Percentiles rank a stretch among this genome's conserved stretches.
Evolutionary conservation across 106 monocot genomes (phyloP).

Genomic region (Dactylorhiza incarnata): DNA sequence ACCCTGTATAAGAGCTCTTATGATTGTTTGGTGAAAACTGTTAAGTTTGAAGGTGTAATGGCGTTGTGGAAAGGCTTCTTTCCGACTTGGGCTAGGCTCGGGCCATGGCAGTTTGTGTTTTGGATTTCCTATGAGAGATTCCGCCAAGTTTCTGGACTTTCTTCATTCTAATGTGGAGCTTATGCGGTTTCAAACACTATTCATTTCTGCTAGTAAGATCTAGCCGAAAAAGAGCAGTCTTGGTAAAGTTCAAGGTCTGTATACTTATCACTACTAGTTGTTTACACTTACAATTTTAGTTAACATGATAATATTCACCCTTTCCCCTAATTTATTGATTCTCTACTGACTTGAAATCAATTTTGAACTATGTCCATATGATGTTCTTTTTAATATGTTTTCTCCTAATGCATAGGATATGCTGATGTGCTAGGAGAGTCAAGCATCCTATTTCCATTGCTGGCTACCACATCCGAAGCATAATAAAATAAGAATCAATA

Average conservation of each 20-base stretch:
- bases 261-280: neutral
- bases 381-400: neutral
- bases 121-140: conserved; percentile 86
- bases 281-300: neutral
- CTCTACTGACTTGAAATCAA: neutral
- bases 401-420: neutral
- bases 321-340: neutral
- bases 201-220: neutral
- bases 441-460: no score
- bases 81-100: conserved; percentile 89
- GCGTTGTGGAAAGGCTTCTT: conserved; percentile 94
- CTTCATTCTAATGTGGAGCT: conserved; percentile 40
- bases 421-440: neutral
- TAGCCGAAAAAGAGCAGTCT: neutral
- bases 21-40: conserved; percentile 73
- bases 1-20: conserved; percentile 45
- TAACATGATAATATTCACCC: neutral
- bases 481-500: no score
- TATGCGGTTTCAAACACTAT: neutral
- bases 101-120: conserved; percentile 94
- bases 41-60: conserved; percentile 49
- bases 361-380: neutral
- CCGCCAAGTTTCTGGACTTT: conserved; percentile 45
- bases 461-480: no score
- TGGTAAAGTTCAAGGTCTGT: neutral